These are phyloP conservation scores for Trebouxia gelatinosa DNA, from an alignment of 163 green algal genomes.

Conservation along the genomic window DNA sequence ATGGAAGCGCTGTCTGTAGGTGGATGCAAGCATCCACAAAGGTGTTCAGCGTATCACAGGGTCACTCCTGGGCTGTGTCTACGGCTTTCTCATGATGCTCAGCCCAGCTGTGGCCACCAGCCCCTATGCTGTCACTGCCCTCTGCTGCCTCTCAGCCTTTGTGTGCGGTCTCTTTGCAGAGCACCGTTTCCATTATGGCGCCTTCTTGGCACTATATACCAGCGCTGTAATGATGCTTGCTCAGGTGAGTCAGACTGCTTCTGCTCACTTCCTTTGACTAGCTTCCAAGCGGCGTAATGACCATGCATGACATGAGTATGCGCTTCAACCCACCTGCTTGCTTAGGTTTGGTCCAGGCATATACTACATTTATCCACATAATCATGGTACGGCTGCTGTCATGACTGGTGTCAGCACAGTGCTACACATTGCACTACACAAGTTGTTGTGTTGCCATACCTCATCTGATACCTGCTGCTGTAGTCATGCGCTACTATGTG, in stretches of 20 bases:
- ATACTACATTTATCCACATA: too few species aligned
- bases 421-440: too few species aligned
- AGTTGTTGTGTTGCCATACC: too few species aligned
- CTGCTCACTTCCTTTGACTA: too few species aligned
- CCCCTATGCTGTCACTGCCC: slow-evolving; percentile 42
- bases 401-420: too few species aligned
- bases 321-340: too few species aligned
- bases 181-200: slow-evolving; percentile 7
- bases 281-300: too few species aligned
- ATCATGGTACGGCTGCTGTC: too few species aligned
- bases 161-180: slow-evolving; percentile 36
- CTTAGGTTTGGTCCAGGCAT: too few species aligned
- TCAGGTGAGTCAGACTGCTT: not conserved
- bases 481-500: too few species aligned
- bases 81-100: slow-evolving; percentile 47
- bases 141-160: slow-evolving; percentile 42
- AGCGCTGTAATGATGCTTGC: slow-evolving; percentile 20
- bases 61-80: slow-evolving; percentile 38
- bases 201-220: slow-evolving; percentile 20
- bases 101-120: slow-evolving; percentile 42
- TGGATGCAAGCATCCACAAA: slow-evolving; percentile 43
- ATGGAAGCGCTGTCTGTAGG: not conserved
- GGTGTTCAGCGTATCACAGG: slow-evolving; percentile 36
- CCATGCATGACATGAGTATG: too few species aligned
- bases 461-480: too few species aligned